These are phyloP conservation scores for Hygrocybe coccinea DNA, from an alignment of 768 basidiomycete species.

Conservation along the genomic window DNA sequence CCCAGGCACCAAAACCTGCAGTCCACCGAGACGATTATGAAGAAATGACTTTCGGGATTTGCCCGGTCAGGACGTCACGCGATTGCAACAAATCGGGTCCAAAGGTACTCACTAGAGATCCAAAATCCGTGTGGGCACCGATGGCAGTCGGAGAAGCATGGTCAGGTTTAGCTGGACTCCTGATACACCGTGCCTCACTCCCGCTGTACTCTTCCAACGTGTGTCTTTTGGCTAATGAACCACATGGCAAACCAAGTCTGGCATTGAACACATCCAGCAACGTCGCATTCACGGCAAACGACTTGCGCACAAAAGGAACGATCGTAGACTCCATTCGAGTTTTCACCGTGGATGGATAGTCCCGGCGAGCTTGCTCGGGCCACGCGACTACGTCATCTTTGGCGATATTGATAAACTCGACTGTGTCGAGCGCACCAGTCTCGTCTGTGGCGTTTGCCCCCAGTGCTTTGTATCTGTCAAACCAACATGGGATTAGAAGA, in stretches of 20 bases:
- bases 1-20: slow-evolving; percentile 64
- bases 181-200: slow-evolving; percentile 54
- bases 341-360: slow-evolving; percentile 52
- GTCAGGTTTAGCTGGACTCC: slow-evolving; percentile 37
- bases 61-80: slow-evolving; percentile 29
- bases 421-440: slow-evolving; percentile 49
- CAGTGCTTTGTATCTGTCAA: slow-evolving; percentile 52
- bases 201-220: slow-evolving; percentile 44
- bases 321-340: slow-evolving; percentile 47
- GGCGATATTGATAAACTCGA: slow-evolving; percentile 62
- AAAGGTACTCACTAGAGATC: slow-evolving; percentile 50
- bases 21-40: slow-evolving; percentile 64
- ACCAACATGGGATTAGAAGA: no score
- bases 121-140: slow-evolving; percentile 72
- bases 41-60: slow-evolving; percentile 50
- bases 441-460: slow-evolving; percentile 63
- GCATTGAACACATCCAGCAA: slow-evolving; percentile 55
- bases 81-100: slow-evolving; percentile 31
- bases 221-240: slow-evolving; percentile 44
- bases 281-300: slow-evolving; percentile 49
- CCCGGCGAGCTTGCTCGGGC: slow-evolving; percentile 47
- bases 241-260: slow-evolving; percentile 48
- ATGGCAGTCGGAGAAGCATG: slow-evolving; percentile 39
- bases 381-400: slow-evolving; percentile 66
- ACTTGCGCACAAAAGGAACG: slow-evolving; percentile 54